phyloP scores from a whole-genome alignment of 2,329 filamentous ascomycete genomes.

The Nothophoma quercina region DNA sequence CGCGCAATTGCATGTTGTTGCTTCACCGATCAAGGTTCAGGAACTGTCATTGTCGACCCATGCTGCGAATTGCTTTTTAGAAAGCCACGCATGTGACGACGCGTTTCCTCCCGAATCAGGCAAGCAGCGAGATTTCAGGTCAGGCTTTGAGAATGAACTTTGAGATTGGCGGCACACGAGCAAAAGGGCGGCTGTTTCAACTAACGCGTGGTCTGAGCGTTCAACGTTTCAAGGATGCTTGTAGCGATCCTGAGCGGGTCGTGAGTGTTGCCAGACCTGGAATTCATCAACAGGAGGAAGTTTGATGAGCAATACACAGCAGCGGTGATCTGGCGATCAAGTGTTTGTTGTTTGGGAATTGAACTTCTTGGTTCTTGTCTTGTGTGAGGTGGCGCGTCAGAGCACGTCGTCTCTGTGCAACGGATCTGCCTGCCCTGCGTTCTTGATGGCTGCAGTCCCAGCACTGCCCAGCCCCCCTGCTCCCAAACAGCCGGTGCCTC shows the following conservation, averaged over 20 bases:
- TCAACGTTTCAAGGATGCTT: constrained; percentile 18
- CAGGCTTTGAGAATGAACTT: background rate
- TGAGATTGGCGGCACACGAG: constrained; percentile 19
- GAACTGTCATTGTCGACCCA: background rate
- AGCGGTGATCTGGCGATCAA: constrained; percentile 10
- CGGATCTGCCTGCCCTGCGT: constrained; percentile 20
- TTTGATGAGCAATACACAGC: constrained; percentile 8
- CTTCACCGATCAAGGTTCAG: background rate
- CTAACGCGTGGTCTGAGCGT: constrained; percentile 13
- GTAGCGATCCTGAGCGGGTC: constrained; percentile 16
- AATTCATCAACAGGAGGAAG: background rate
- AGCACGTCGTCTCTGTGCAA: constrained; percentile 11
- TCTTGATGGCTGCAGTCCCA: constrained; percentile 18
- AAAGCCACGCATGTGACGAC: constrained; percentile 7
- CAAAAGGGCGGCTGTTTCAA: constrained; percentile 19
- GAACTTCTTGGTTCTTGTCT: constrained; percentile 17
- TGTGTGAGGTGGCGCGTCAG: constrained; percentile 14
- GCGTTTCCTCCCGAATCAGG: constrained; percentile 1
- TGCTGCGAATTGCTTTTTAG: background rate
- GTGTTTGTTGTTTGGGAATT: constrained; percentile 11
- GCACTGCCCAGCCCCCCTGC: constrained; percentile 14
- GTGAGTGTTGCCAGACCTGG: constrained; percentile 6
- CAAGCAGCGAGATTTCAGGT: constrained; percentile 12
- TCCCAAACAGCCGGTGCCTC: constrained; percentile 20
- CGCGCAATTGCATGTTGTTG: background rate